A percentile compares a stretch with the other conserved stretches of the same genome.
These are phyloP conservation scores for Berkeleyomyces basicola DNA, from an alignment of 2,329 filamentous ascomycete genomes.

Conservation along the genomic window DNA sequence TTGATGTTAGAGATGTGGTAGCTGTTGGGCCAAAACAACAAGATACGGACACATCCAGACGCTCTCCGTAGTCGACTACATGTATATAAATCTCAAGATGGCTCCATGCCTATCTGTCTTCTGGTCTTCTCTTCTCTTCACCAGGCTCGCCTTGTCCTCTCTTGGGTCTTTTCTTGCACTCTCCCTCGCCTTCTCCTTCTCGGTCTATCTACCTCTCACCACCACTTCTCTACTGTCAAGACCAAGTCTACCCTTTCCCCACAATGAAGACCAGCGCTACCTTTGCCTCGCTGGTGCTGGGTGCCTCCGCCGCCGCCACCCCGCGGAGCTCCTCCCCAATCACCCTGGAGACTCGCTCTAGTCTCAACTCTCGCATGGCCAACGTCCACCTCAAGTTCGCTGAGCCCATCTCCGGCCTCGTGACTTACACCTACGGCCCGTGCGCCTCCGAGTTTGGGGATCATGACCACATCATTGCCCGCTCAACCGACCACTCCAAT, in stretches of 20 bases:
- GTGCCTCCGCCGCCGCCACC: slow-evolving; percentile 10
- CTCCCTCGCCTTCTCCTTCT: background rate
- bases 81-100: background rate
- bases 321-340: slow-evolving; percentile 8
- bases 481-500: slow-evolving; percentile 15
- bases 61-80: background rate
- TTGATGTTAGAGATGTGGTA: too few species aligned
- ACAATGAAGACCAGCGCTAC: slow-evolving; percentile 12
- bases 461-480: slow-evolving; percentile 15
- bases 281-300: slow-evolving; percentile 10
- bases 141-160: background rate
- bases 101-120: too few species aligned
- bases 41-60: background rate
- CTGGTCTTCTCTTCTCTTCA: background rate
- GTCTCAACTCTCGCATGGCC: slow-evolving; percentile 11
- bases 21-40: too few species aligned
- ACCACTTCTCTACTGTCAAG: background rate
- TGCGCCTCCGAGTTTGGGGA: slow-evolving; percentile 14
- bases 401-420: slow-evolving; percentile 12
- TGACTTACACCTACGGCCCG: slow-evolving; percentile 16
- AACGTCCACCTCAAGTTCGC: slow-evolving; percentile 16
- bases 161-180: background rate
- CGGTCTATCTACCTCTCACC: background rate
- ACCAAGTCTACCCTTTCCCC: background rate
- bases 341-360: slow-evolving; percentile 12